Percentiles rank a stretch among this genome's conserved stretches.
These are phyloP conservation scores for Nakataea oryzae DNA, from an alignment of 2,329 filamentous ascomycete species.

Conservation along the genomic window DNA sequence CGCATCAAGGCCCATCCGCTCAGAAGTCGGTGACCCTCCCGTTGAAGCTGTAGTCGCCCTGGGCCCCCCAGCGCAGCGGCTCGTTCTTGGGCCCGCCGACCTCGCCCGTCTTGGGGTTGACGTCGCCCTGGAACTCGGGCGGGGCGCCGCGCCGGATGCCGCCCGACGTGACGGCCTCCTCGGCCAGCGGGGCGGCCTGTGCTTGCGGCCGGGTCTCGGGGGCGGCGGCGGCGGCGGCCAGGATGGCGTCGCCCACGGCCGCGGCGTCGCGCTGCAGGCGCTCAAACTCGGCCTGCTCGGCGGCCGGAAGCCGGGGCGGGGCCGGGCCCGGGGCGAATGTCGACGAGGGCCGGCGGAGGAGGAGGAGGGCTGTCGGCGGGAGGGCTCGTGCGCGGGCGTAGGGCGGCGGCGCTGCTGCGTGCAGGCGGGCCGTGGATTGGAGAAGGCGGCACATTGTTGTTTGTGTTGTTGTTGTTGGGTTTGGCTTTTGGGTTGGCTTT, in stretches of 20 bases:
- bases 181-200: conserved; percentile 2
- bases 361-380: no score
- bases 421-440: no score
- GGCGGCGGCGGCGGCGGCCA: conserved; percentile 13
- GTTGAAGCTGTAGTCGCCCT: conserved; percentile 84
- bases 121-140: conserved; percentile 88
- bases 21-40: conserved; percentile 85
- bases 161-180: conserved; percentile 20
- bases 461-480: neutral
- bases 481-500: neutral
- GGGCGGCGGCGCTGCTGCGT: no score
- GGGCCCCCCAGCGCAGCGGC: conserved; percentile 73
- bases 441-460: neutral
- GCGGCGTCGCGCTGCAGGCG: conserved; percentile 60
- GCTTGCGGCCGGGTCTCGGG: neutral
- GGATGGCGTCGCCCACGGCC: conserved; percentile 13
- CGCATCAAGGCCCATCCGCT: no score
- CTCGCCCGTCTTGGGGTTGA: conserved; percentile 89
- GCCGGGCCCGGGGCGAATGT: conserved; percentile 47
- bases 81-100: conserved; percentile 97
- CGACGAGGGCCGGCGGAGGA: conserved; percentile 14
- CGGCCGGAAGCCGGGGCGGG: conserved; percentile 77
- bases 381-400: neutral
- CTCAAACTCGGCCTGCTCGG: conserved; percentile 86
- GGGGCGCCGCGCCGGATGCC: conserved; percentile 66